Percentiles rank a stretch among this genome's conserved stretches.
phyloP scores from a whole-genome alignment of 805 yeast species.

The Clavispora phyllophila region DNA sequence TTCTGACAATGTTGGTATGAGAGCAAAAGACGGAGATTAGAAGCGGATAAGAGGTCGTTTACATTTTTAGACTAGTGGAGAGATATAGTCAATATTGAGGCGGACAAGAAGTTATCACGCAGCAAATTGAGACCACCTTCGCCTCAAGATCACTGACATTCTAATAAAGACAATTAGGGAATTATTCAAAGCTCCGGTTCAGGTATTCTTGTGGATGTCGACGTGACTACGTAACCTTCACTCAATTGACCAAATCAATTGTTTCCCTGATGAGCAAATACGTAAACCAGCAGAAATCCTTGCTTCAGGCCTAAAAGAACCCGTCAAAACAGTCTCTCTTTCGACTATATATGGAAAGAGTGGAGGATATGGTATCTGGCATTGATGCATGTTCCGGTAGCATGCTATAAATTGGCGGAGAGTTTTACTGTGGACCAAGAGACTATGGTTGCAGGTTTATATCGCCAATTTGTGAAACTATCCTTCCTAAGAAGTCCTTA shows the following conservation, averaged over 20 bases:
- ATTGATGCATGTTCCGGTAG: too few species aligned
- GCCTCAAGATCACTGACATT: too few species aligned
- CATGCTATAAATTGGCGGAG: conserved; percentile 14
- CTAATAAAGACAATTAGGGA: too few species aligned
- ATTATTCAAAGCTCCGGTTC: conserved; percentile 37
- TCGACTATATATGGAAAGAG: conserved; percentile 30
- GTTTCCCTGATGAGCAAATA: conserved; percentile 22
- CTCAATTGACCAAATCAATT: conserved; percentile 22
- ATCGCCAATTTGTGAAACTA: conserved; percentile 28
- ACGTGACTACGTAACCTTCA: conserved; percentile 11
- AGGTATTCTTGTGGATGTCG: conserved; percentile 22
- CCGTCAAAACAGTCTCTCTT: conserved; percentile 32
- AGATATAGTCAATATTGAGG: too few species aligned
- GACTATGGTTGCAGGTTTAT: conserved; percentile 34
- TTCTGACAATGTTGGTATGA: conserved; percentile 23
- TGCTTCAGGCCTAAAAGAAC: conserved; percentile 24
- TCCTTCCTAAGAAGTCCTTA: too few species aligned
- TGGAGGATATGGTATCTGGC: conserved; percentile 29
- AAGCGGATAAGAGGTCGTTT: too few species aligned
- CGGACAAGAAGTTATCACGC: too few species aligned
- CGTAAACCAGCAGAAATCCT: conserved; percentile 29
- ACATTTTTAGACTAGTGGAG: too few species aligned
- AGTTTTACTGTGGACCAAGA: conserved; percentile 24
- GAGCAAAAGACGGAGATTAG: conserved; percentile 16
- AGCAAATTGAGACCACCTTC: too few species aligned